Evolutionary conservation across 768 basidiomycete species (phyloP), one percentile per base, ranked within the genome.

Genomic region (Lactarius quietus): DNA sequence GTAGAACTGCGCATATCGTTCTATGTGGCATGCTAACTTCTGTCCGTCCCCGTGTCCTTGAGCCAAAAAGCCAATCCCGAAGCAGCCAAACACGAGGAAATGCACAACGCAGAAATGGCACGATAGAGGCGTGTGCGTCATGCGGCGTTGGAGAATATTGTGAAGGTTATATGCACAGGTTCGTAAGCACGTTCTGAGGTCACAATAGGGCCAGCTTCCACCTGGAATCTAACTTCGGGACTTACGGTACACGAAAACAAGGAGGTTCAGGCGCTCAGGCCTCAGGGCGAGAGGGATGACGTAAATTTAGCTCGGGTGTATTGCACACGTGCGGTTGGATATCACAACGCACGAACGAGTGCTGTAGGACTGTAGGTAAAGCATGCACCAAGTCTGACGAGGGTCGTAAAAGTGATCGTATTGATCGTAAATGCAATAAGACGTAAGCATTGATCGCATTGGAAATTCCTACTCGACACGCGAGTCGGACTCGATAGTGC

Each of bases 401-500:
- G 5, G 31, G 7, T 8, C 33, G 64, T 65, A 36, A 65, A 65
- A 17, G 28, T 18, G 36, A 61, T 57, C 28, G 55, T 41, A 36
- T 53, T 18, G 0, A 65, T 26, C 15, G 60, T 52, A 31, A n/a
- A 59, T 65, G 28, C 31, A 29, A 31, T 48, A 60, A 45, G 29
- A 26, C 5, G 57, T 53, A n/a, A 38, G 38, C 38, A 33, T 33
- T 33, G 33, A 33, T 33, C 8, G n/a, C n/a, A n/a, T n/a, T n/a
- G n/a, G n/a, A n/a, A n/a, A n/a, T n/a, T 39, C 38, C n/a, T 52
- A 65, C 64, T 52, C 14, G 12, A 9, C 10, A 6, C 55, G 54
- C 15, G 59, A 65, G 7, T 61, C 59, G 14, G 59, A 65, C 12
- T 61, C 59, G 14, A 65, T 39, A 17, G 59, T 57, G 29, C 64